Conservation (phyloP, 371 early-diverging fungal genomes). For the Zychaea mexicana region DNA sequence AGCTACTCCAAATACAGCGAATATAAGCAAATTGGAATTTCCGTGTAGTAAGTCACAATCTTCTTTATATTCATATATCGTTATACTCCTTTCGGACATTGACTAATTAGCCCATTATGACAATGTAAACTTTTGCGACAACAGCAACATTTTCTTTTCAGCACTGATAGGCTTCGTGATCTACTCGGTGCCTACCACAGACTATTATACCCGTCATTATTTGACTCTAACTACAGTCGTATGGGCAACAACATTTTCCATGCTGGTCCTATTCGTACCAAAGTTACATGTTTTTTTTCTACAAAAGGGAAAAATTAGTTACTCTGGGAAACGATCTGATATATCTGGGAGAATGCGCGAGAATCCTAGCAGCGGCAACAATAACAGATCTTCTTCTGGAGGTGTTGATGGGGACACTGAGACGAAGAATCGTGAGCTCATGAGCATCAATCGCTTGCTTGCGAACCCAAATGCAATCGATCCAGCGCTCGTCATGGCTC, state of each 20-base stretch:
- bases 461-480: conserved; percentile 11
- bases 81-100: too few species aligned
- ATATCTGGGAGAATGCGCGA: conserved; percentile 22
- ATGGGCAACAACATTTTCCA: conserved; percentile 59
- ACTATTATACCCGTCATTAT: conserved; percentile 56
- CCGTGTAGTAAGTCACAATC: conserved; percentile 59
- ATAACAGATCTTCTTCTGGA: background rate
- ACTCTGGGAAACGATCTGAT: conserved; percentile 26
- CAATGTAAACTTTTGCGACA: too few species aligned
- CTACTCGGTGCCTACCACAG: conserved; percentile 47
- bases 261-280: conserved; percentile 55
- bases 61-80: too few species aligned
- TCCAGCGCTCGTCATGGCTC: conserved; percentile 3
- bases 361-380: too few species aligned
- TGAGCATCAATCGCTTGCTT: conserved; percentile 36
- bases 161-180: conserved; percentile 54
- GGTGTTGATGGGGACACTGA: conserved; percentile 4
- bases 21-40: conserved; percentile 59
- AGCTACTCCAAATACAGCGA: conserved; percentile 59
- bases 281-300: conserved; percentile 47
- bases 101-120: too few species aligned
- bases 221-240: conserved; percentile 54
- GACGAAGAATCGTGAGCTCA: conserved; percentile 15
- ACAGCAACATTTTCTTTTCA: conserved; percentile 61
- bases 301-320: conserved; percentile 5